Percentiles rank a stretch among this genome's conserved stretches.
Evolutionary conservation across 148 eudicot genomes (phyloP).

Genomic region (Amaranthus palmeri): DNA sequence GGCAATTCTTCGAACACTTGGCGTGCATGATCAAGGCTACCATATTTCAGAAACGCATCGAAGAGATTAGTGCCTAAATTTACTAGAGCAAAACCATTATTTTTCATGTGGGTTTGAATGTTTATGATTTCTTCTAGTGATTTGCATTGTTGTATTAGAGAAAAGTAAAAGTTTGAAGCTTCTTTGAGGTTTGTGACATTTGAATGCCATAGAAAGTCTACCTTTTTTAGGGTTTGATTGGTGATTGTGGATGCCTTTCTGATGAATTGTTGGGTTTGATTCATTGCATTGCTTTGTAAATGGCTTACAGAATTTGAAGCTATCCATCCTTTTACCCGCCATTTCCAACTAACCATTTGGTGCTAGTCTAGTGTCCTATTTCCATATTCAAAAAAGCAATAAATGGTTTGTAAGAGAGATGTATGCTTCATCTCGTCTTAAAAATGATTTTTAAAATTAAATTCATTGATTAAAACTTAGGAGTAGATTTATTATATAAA

Average conservation of each 20-base stretch:
- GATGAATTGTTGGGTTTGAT: constrained; percentile 9
- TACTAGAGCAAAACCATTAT: constrained; percentile 25
- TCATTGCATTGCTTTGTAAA: background rate
- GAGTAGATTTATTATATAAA: too few relatives aligned
- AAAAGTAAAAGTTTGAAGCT: constrained; percentile 12
- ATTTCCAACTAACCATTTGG: background rate
- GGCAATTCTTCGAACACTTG: constrained; percentile 42
- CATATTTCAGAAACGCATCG: constrained; percentile 27
- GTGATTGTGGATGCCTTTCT: background rate
- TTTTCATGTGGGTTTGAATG: constrained; percentile 29
- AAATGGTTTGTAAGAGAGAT: too few relatives aligned
- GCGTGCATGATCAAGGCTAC: constrained; percentile 30
- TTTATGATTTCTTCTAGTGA: constrained; percentile 17
- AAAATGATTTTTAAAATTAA: too few relatives aligned
- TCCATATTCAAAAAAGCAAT: too few relatives aligned
- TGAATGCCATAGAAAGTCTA: background rate
- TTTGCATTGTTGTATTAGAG: constrained; percentile 28
- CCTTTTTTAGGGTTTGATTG: background rate
- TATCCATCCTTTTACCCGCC: constrained; percentile 9
- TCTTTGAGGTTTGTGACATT: constrained; percentile 14
- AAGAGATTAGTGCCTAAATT: constrained; percentile 32
- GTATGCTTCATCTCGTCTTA: too few relatives aligned
- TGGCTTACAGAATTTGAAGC: background rate
- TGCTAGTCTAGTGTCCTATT: too few relatives aligned
- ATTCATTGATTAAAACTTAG: too few relatives aligned